Evolutionary conservation across 345 rosid genomes (phyloP), one percentile per base, ranked within the genome.

Genomic region (Dimocarpus longan): DNA sequence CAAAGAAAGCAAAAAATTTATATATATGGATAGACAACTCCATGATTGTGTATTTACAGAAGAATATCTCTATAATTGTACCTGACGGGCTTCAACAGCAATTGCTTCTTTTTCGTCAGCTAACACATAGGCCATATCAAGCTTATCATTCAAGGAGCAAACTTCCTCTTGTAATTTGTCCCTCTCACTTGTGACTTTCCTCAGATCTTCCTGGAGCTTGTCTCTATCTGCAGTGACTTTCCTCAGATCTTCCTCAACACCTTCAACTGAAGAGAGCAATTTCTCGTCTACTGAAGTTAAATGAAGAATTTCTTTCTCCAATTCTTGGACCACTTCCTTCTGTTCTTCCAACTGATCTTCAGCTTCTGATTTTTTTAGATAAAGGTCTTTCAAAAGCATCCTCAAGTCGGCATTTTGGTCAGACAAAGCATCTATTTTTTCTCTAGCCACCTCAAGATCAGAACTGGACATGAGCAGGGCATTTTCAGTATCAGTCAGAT

Each of bases 31-130:
- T n/a, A 10, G 44, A 64, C 74, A 56, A 28, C 57, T 71, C 57
- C 39, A 46, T 56, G 70, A 48, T 67, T 69, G 43, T 44, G 57
- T 28, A 19, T 12, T 18, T 15, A 67, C 37, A 40, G 67, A 24
- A 68, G 26, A 70, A 64, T 19, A n/a, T 40, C 74, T 74, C 54
- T 37, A 21, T 24, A 44, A 43, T 62, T 75, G 50, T 79, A 91
- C 98, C 93, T 91, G 98, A 21, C 91, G 92, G 66, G 97, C 92
- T 88, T 93, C 98, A 76, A 84, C 83, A 6, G 97, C 90, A 68
- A 88, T 80, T 79, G 98, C 98, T 86, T 91, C 98, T 4, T 91
- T 91, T 89, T 93, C 98, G 84, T 95, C 98, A 79, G 90, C 97
- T 79, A 88, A 59, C 72, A 89, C 89, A 85, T 83, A 84, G 68